Evolutionary conservation across 495 filamentous ascomycete species (phyloP), one percentile per base, ranked within the genome.

Genomic region (Penicillium pancosmium): DNA sequence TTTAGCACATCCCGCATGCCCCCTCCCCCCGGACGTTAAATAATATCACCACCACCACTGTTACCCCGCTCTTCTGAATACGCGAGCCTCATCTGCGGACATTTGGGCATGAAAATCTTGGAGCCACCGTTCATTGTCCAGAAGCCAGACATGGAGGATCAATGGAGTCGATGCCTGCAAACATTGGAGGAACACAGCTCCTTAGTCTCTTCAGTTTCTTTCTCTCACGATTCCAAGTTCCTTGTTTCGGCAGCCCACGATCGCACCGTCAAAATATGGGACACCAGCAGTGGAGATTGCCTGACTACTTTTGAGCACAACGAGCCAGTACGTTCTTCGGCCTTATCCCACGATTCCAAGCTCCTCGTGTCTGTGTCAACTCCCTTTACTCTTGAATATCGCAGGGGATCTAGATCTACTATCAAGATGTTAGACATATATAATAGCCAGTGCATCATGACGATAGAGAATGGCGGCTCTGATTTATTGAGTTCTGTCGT

Each of bases 171-270:
- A 27, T 65, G 66, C 18, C 55, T 71, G 10, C 59, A 66, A 50
- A 66, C 64, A 6, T 63, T 75, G 9, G 65, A 74, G 31, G 60
- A 64, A 35, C 63, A 69, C 56, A 57, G 3, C 11, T 15, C 7
- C 49, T 67, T 52, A 54, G 57, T 54, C 31, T 9, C 40, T 13
- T 52, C 27, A 3, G 50, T 52, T 5, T 2, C 15, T 35, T 52
- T 33, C n/a, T 33, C 27, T 19, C 50, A 33, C 10, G 35, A 52
- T 19, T 33, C 18, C 13, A 33, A 36, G 33, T 6, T 18, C 13
- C 6, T 52, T 38, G 50, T 16, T 38, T 52, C 50, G 1, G 33
- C 33, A 19, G 40, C 27, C 5, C 5, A 36, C 16, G 50, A 52
- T 52, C 1, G 31, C 6, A 38, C 50, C 15, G n/a, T 53, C 35